Evolutionary conservation across 2,329 filamentous ascomycete genomes (phyloP).

Genomic region (Pseudogymnoascus sp.): DNA sequence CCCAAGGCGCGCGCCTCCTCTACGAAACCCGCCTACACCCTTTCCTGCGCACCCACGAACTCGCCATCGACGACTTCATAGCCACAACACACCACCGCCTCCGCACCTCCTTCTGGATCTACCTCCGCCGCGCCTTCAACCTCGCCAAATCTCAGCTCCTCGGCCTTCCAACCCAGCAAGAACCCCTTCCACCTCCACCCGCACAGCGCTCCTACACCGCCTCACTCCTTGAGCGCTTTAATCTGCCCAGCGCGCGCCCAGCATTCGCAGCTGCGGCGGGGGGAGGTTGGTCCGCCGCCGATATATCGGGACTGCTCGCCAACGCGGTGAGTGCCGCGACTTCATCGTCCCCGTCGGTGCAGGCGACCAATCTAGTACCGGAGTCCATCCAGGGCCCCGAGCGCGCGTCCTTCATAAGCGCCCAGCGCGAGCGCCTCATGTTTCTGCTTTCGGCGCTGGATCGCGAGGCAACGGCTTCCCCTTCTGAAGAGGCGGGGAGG

Average conservation of each 20-base stretch:
- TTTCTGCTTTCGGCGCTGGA: conserved; percentile 73
- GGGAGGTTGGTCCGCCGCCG: conserved; percentile 42
- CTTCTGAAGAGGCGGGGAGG: conserved; percentile 15
- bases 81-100: conserved; percentile 71
- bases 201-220: conserved; percentile 62
- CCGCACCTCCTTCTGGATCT: conserved; percentile 68
- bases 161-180: conserved; percentile 59
- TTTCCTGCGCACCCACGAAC: conserved; percentile 80
- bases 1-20: conserved; percentile 81
- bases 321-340: conserved; percentile 50
- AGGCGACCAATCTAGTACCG: conserved; percentile 54
- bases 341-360: conserved; percentile 21
- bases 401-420: conserved; percentile 65
- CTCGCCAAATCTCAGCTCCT: conserved; percentile 69
- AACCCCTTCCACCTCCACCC: conserved; percentile 40
- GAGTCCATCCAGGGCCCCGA: conserved; percentile 61
- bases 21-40: conserved; percentile 84
- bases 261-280: conserved; percentile 31
- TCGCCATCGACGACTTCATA: conserved; percentile 85
- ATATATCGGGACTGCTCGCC: conserved; percentile 74
- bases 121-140: conserved; percentile 66
- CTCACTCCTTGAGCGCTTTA: conserved; percentile 77
- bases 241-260: conserved; percentile 65
- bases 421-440: conserved; percentile 71
- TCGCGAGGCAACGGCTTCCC: conserved; percentile 59